Evolutionary conservation across 345 rosid genomes (phyloP).

Genomic region (Citrus reticulata): DNA sequence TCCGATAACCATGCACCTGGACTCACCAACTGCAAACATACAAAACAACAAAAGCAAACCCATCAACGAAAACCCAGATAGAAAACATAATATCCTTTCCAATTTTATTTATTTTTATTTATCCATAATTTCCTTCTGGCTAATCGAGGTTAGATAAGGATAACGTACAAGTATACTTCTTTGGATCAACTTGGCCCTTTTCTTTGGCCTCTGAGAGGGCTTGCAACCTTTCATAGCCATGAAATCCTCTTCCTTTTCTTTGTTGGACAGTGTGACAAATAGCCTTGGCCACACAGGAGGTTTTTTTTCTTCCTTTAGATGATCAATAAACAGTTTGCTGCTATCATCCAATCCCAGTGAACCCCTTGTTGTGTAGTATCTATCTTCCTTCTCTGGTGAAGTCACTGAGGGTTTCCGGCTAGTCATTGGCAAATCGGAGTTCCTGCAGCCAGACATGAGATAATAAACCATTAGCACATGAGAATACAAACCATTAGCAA

Average conservation of each 20-base stretch:
- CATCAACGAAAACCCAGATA: not conserved
- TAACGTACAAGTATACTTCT: conserved; percentile 67
- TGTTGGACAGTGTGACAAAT: conserved; percentile 67
- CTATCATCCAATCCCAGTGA: conserved; percentile 65
- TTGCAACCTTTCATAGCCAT: conserved; percentile 95
- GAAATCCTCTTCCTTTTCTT: conserved; percentile 96
- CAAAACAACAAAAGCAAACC: not conserved
- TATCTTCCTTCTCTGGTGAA: conserved; percentile 76
- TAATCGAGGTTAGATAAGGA: not conserved
- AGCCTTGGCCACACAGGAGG: conserved; percentile 70
- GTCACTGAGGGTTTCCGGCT: conserved; percentile 41
- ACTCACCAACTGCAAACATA: conserved; percentile 61
- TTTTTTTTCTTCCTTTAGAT: conserved; percentile 56
- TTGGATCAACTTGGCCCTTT: conserved; percentile 84
- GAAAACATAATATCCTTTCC: not conserved
- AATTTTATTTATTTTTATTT: not conserved
- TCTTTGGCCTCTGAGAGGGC: conserved; percentile 90
- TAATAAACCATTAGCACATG: not conserved
- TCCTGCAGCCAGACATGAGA: conserved; percentile 31
- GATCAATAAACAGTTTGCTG: conserved; percentile 50
- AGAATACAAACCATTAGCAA: not conserved
- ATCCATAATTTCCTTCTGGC: not conserved
- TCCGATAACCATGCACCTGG: conserved; percentile 94
- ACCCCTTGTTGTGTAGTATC: conserved; percentile 78
- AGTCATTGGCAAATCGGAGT: conserved; percentile 40